These are phyloP conservation scores for Aspergillus flavus DNA, from an alignment of 2,329 filamentous ascomycete genomes.

Conservation along the genomic window DNA sequence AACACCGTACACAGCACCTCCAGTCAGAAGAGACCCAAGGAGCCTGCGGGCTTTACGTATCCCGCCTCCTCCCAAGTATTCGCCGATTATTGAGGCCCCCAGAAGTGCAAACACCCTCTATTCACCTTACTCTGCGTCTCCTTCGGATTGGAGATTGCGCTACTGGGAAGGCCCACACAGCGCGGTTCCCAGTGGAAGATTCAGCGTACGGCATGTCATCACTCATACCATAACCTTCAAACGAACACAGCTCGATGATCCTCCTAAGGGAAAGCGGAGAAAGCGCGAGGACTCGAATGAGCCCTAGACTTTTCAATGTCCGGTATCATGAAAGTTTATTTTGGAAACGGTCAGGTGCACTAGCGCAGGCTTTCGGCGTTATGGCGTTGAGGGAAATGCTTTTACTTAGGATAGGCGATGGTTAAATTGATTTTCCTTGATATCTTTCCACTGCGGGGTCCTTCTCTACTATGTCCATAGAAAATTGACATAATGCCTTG, in stretches of 20 bases:
- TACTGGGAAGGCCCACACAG: slow-evolving; percentile 64
- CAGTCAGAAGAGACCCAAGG: slow-evolving; percentile 59
- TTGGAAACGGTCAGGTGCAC: slow-evolving; percentile 2
- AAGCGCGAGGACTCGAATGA: slow-evolving; percentile 49
- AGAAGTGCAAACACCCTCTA: slow-evolving; percentile 59
- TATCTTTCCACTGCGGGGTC: background rate
- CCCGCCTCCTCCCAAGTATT: slow-evolving; percentile 72
- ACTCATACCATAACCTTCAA: slow-evolving; percentile 95
- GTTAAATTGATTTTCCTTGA: background rate
- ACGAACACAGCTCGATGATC: slow-evolving; percentile 73
- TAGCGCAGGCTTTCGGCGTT: slow-evolving; percentile 1
- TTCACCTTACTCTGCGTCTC: slow-evolving; percentile 31
- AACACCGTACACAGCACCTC: slow-evolving; percentile 62
- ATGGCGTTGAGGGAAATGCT: background rate
- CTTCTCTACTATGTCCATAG: background rate
- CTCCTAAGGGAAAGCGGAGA: slow-evolving; percentile 89
- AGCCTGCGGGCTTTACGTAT: slow-evolving; percentile 67
- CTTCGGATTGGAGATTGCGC: slow-evolving; percentile 75
- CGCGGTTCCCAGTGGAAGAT: slow-evolving; percentile 59
- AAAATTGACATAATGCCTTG: background rate
- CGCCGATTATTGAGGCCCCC: slow-evolving; percentile 68
- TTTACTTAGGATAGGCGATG: background rate
- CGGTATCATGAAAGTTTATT: background rate
- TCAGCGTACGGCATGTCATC: slow-evolving; percentile 82
- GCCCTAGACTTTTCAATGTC: background rate